A percentile compares a stretch with the other conserved stretches of the same genome.
phyloP scores from a whole-genome alignment of 345 rosid species.

The Aurinia saxatilis region DNA sequence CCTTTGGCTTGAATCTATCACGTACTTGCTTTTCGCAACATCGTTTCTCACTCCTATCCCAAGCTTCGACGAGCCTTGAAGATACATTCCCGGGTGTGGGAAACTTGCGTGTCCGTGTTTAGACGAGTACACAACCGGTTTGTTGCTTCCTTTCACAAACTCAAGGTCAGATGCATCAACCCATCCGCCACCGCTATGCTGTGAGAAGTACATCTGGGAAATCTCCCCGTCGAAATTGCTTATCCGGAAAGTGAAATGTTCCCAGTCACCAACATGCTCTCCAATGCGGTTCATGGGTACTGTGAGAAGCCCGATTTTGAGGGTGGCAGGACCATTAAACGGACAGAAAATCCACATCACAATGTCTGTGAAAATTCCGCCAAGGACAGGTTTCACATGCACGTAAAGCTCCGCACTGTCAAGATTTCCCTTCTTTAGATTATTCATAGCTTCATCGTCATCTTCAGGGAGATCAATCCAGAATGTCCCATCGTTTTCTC shows the following conservation, averaged over 20 bases:
- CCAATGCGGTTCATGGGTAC: constrained; percentile 65
- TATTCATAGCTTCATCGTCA: constrained; percentile 35
- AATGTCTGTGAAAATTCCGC: constrained; percentile 83
- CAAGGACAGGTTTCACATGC: constrained; percentile 75
- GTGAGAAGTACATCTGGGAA: constrained; percentile 59
- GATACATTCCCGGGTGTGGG: constrained; percentile 70
- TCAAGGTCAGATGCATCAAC: constrained; percentile 56
- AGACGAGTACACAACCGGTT: constrained; percentile 65
- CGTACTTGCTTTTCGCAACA: constrained; percentile 46
- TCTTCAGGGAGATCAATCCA: constrained; percentile 83
- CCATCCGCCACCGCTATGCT: constrained; percentile 94
- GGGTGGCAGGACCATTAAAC: constrained; percentile 83
- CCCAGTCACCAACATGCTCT: constrained; percentile 87
- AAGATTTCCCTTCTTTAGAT: constrained; percentile 46
- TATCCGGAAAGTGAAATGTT: constrained; percentile 72
- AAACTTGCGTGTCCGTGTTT: constrained; percentile 86
- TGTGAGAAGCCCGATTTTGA: constrained; percentile 63
- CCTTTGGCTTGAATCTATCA: constrained; percentile 56
- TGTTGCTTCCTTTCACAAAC: constrained; percentile 48
- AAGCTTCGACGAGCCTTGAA: constrained; percentile 73
- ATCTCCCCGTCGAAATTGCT: constrained; percentile 76
- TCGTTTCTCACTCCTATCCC: constrained; percentile 80
- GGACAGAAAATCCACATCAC: constrained; percentile 94
- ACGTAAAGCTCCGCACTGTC: constrained; percentile 83
- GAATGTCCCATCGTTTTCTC: constrained; percentile 58